Conservation (phyloP, 768 basidiomycete genomes). For the Amanita pseudoporphyria region DNA sequence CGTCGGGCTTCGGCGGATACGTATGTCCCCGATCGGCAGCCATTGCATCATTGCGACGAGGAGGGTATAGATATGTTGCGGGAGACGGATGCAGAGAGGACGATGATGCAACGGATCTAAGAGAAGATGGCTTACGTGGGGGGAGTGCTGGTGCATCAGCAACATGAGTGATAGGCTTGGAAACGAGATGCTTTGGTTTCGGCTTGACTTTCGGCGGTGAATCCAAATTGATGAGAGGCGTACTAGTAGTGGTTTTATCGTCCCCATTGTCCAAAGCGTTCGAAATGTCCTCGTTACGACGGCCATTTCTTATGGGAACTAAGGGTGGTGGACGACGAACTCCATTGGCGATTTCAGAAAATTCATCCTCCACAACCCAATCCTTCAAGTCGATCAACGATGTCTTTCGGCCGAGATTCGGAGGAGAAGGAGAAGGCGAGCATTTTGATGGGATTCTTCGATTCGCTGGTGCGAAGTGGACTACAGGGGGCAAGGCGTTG, state of each 20-base stretch:
- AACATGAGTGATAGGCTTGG: constrained; percentile 7
- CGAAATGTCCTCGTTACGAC: constrained; percentile 8
- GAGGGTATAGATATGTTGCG: constrained; percentile 21
- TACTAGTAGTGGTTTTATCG: constrained; percentile 9
- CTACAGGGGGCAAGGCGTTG: constrained; percentile 31
- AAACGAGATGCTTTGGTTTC: constrained; percentile 16
- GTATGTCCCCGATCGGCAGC: constrained; percentile 49
- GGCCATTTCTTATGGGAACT: constrained; percentile 5
- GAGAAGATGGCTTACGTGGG: constrained; percentile 48
- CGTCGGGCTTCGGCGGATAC: constrained; percentile 38
- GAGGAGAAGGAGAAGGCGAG: constrained; percentile 43
- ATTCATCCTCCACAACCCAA: constrained; percentile 62
- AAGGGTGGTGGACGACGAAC: constrained; percentile 11
- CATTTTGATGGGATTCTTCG: background rate
- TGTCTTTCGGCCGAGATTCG: constrained; percentile 39
- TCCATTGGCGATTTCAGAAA: constrained; percentile 16
- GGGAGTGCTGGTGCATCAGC: constrained; percentile 48
- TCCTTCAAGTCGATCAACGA: constrained; percentile 67
- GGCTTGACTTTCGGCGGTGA: constrained; percentile 32
- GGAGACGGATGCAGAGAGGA: constrained; percentile 17
- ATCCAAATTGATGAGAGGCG: constrained; percentile 49
- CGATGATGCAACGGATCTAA: constrained; percentile 31
- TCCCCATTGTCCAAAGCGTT: background rate
- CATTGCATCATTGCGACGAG: constrained; percentile 35
- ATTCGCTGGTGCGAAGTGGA: constrained; percentile 21